A percentile compares a stretch with the other conserved stretches of the same genome.
Conservation (phyloP, 805 yeast genomes). For the Candida ortonii region DNA sequence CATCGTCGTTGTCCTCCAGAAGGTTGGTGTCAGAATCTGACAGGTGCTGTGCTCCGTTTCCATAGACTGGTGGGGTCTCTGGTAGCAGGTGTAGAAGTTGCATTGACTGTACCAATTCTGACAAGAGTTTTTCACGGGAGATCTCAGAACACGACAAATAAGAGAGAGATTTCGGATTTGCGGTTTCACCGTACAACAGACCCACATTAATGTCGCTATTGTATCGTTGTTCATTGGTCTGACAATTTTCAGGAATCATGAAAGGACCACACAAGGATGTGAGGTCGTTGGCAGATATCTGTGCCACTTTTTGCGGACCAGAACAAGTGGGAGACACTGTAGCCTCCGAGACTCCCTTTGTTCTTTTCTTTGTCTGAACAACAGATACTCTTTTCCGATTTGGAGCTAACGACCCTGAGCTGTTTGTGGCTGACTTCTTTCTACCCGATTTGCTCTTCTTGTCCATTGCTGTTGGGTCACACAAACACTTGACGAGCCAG, state of each 20-base stretch:
- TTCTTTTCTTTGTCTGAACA: too few relatives aligned
- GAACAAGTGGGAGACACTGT: too few relatives aligned
- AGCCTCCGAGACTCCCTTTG: too few relatives aligned
- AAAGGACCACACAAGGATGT: conserved; percentile 26
- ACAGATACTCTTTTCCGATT: too few relatives aligned
- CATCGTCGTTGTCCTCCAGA: conserved; percentile 6
- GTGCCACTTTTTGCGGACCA: background rate
- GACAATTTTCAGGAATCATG: conserved; percentile 16
- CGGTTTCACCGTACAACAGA: conserved; percentile 14
- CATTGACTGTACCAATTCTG: conserved; percentile 11
- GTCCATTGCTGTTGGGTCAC: too few relatives aligned
- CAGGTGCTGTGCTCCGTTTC: too few relatives aligned
- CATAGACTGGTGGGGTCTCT: conserved; percentile 2
- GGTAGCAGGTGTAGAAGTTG: conserved; percentile 12
- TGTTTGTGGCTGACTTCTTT: too few relatives aligned
- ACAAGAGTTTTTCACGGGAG: conserved; percentile 11
- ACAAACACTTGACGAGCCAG: too few relatives aligned
- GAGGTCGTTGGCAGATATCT: conserved; percentile 14
- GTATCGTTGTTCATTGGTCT: conserved; percentile 11
- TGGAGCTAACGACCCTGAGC: too few relatives aligned
- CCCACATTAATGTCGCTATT: conserved; percentile 7
- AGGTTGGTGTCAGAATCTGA: conserved; percentile 11
- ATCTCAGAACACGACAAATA: conserved; percentile 10
- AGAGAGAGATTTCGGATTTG: conserved; percentile 1
- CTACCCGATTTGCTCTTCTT: too few relatives aligned